phyloP scores from a whole-genome alignment of 2,329 filamentous ascomycete species.

The Thyridium curvatum region DNA sequence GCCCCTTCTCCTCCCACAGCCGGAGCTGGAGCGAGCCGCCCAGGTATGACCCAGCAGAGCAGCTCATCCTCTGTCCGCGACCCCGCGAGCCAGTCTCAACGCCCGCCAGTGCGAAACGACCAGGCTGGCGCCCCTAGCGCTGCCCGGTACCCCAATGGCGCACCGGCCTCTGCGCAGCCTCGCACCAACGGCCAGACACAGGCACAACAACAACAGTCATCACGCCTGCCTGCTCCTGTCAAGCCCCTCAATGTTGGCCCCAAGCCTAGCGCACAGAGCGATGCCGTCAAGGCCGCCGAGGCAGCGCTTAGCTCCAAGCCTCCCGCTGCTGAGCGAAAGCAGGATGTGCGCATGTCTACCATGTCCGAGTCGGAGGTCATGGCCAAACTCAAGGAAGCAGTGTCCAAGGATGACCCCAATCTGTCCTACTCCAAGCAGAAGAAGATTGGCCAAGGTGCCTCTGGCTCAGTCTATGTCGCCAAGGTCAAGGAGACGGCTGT shows the following conservation, averaged over 20 bases:
- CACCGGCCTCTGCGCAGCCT: conserved; percentile 42
- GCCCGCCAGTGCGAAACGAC: conserved; percentile 38
- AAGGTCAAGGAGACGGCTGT: conserved; percentile 84
- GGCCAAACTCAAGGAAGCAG: conserved; percentile 88
- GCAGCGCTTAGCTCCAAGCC: conserved; percentile 83
- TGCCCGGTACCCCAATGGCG: conserved; percentile 52
- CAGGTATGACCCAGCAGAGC: conserved; percentile 41
- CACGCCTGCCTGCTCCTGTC: conserved; percentile 55
- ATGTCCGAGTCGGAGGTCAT: conserved; percentile 98
- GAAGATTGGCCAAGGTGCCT: conserved; percentile 98
- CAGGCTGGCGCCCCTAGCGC: conserved; percentile 40
- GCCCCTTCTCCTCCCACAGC: conserved; percentile 66
- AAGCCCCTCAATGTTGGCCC: conserved; percentile 74
- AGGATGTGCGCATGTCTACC: conserved; percentile 96
- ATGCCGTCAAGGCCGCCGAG: conserved; percentile 83
- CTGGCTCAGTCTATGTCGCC: conserved; percentile 95
- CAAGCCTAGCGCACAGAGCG: conserved; percentile 52
- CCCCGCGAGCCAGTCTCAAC: conserved; percentile 31
- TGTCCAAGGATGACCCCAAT: conserved; percentile 91
- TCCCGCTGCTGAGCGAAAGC: conserved; percentile 63
- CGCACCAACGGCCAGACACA: conserved; percentile 40
- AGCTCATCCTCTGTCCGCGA: conserved; percentile 40
- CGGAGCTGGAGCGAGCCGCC: conserved; percentile 34
- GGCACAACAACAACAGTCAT: conserved; percentile 27
- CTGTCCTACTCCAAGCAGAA: conserved; percentile 98